phyloP scores from a whole-genome alignment of 1,139 yeast species.

The Arxiozyma slooffiae region DNA sequence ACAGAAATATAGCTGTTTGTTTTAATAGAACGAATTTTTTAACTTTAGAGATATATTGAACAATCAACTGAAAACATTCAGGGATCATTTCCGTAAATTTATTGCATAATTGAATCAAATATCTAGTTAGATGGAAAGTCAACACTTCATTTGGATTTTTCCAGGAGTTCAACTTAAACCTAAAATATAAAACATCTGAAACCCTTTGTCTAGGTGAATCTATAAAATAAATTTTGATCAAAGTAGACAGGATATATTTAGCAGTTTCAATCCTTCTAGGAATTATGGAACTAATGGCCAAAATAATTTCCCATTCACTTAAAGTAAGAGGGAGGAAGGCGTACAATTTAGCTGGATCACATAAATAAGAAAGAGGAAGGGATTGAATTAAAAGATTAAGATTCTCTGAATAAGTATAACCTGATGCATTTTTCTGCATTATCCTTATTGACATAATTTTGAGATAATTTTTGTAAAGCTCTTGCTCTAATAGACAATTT shows the following conservation, averaged over 20 bases:
- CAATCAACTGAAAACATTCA: slow-evolving; percentile 18
- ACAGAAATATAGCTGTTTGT: slow-evolving; percentile 24
- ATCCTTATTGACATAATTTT: slow-evolving; percentile 30
- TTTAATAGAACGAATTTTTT: slow-evolving; percentile 14
- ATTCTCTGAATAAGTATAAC: slow-evolving; percentile 5
- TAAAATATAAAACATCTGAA: slow-evolving; percentile 38
- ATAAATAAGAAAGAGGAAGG: slow-evolving; percentile 23
- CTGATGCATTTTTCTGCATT: slow-evolving; percentile 11
- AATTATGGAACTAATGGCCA: slow-evolving; percentile 49
- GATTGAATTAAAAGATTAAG: slow-evolving; percentile 19
- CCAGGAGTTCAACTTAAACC: slow-evolving; percentile 38
- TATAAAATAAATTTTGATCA: slow-evolving; percentile 49
- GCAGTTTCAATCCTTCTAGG: slow-evolving; percentile 43
- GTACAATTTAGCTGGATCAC: slow-evolving; percentile 21
- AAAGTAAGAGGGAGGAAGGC: slow-evolving; percentile 39
- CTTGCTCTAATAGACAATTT: slow-evolving; percentile 40
- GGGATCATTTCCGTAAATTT: slow-evolving; percentile 28
- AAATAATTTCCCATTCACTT: slow-evolving; percentile 61
- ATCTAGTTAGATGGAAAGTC: slow-evolving; percentile 29
- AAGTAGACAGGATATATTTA: slow-evolving; percentile 37
- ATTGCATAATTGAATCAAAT: slow-evolving; percentile 29
- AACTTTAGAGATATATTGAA: slow-evolving; percentile 25
- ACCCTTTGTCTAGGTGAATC: slow-evolving; percentile 49
- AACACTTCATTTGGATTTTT: slow-evolving; percentile 35
- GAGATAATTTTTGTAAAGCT: slow-evolving; percentile 47